Conservation (phyloP, 2,329 filamentous ascomycete genomes). For the Aureobasidium sp. region DNA sequence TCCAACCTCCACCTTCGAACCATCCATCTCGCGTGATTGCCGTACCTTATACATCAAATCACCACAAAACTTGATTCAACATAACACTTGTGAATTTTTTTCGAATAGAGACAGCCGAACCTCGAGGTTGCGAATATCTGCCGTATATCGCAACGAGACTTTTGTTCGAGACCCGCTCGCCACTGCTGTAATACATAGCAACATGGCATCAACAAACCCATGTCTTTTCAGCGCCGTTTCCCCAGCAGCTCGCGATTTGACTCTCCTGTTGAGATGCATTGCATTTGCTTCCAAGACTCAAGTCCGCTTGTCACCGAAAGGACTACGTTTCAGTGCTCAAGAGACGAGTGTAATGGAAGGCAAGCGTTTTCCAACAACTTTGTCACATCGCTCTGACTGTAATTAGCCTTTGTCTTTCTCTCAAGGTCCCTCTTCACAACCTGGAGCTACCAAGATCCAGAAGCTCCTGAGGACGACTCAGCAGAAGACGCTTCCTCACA, state of each 20-base stretch:
- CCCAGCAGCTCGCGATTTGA: constrained; percentile 67
- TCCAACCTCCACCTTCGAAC: background rate
- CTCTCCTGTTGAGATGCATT: constrained; percentile 55
- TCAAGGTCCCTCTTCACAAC: constrained; percentile 83
- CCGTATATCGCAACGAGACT: background rate
- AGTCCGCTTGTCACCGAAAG: constrained; percentile 74
- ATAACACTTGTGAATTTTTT: background rate
- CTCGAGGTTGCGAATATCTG: background rate
- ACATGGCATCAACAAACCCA: constrained; percentile 17
- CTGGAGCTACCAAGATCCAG: constrained; percentile 57
- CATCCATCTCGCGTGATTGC: background rate
- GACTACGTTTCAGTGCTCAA: constrained; percentile 79
- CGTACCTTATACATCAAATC: background rate
- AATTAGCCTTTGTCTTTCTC: constrained; percentile 65
- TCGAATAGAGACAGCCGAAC: background rate
- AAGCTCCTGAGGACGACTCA: constrained; percentile 30
- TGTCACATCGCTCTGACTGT: constrained; percentile 6
- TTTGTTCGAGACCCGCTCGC: background rate
- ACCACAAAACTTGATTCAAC: background rate
- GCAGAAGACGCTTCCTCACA: constrained; percentile 31
- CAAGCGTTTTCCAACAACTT: constrained; percentile 26
- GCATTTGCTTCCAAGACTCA: constrained; percentile 51
- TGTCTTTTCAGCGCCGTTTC: constrained; percentile 67
- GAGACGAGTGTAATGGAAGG: constrained; percentile 88
- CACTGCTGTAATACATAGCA: background rate